phyloP scores from a whole-genome alignment of 176 grass and related monocot species.

The Olyra latifolia region DNA sequence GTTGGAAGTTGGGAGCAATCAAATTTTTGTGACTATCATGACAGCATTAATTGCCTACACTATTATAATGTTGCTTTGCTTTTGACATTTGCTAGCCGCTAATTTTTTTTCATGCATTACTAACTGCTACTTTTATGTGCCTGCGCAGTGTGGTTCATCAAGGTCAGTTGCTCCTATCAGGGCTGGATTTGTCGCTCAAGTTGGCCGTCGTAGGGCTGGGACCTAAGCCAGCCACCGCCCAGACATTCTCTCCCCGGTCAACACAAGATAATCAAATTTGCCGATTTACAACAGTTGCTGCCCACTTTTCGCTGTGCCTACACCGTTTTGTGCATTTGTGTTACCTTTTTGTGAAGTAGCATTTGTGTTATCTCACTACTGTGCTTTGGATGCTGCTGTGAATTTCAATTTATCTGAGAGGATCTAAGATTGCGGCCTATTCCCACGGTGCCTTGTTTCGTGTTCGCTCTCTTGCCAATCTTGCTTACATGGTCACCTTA shows the following conservation, averaged over 20 bases:
- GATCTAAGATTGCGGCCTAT: conserved; percentile 16
- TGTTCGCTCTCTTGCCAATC: not conserved
- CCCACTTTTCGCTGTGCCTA: conserved; percentile 20
- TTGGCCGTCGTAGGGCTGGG: conserved; percentile 80
- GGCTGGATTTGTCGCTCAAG: conserved; percentile 88
- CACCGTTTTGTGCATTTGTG: conserved; percentile 25
- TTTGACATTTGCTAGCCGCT: not conserved
- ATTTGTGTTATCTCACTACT: not conserved
- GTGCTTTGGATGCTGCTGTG: conserved; percentile 9
- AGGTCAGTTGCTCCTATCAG: conserved; percentile 94
- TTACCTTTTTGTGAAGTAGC: not conserved
- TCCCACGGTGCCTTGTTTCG: not conserved
- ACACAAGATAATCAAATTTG: conserved; percentile 33
- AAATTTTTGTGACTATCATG: not conserved
- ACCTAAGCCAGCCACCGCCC: conserved; percentile 9
- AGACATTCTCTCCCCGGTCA: not conserved
- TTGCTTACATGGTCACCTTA: not conserved
- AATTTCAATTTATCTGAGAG: conserved; percentile 31
- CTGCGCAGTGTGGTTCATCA: conserved; percentile 86
- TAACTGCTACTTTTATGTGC: conserved; percentile 13
- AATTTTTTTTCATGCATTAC: not conserved
- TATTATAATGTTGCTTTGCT: not conserved
- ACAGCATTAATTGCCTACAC: not conserved
- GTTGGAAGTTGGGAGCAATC: not conserved
- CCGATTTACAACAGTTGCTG: conserved; percentile 18